A percentile compares a stretch with the other conserved stretches of the same genome.
Evolutionary conservation across 2,329 filamentous ascomycete species (phyloP).

Genomic region (Dactylellina leptospora): DNA sequence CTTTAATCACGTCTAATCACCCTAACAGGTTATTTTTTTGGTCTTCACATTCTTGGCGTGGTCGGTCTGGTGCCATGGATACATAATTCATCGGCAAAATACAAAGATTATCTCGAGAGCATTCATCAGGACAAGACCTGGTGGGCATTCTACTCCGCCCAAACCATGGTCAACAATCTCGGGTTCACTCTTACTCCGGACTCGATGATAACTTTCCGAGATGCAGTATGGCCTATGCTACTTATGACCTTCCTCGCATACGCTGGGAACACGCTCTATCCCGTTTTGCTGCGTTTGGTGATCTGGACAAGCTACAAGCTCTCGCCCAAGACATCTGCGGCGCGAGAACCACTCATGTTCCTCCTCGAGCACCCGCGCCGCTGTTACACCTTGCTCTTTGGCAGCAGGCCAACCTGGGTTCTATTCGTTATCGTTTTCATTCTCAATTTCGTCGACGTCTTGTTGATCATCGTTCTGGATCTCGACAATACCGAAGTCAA

Average conservation of each 20-base stretch:
- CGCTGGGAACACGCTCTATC: slow-evolving; percentile 67
- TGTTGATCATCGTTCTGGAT: slow-evolving; percentile 33
- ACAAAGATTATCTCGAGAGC: slow-evolving; percentile 74
- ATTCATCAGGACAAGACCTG: slow-evolving; percentile 68
- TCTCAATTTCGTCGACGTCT: slow-evolving; percentile 63
- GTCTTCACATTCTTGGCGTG: slow-evolving; percentile 59
- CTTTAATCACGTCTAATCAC: background rate
- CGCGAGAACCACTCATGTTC: slow-evolving; percentile 62
- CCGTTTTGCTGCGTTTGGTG: slow-evolving; percentile 65
- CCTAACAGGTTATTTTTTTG: background rate
- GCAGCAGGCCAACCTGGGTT: slow-evolving; percentile 66
- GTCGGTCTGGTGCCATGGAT: slow-evolving; percentile 84
- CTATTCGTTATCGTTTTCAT: slow-evolving; percentile 62
- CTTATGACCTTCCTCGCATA: slow-evolving; percentile 65
- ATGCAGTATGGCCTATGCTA: slow-evolving; percentile 62
- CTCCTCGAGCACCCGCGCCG: slow-evolving; percentile 67
- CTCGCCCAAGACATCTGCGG: slow-evolving; percentile 60
- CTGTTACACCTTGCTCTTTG: slow-evolving; percentile 68
- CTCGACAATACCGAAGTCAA: slow-evolving; percentile 62
- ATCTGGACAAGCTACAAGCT: slow-evolving; percentile 65
- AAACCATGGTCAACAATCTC: slow-evolving; percentile 39
- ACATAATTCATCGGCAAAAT: slow-evolving; percentile 72
- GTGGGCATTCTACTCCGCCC: slow-evolving; percentile 62
- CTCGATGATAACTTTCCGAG: slow-evolving; percentile 60
- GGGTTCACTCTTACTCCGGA: slow-evolving; percentile 59